Percentiles rank a stretch among this genome's conserved stretches.
Evolutionary conservation across 495 filamentous ascomycete genomes (phyloP).

Genomic region (Neurospora sp.): DNA sequence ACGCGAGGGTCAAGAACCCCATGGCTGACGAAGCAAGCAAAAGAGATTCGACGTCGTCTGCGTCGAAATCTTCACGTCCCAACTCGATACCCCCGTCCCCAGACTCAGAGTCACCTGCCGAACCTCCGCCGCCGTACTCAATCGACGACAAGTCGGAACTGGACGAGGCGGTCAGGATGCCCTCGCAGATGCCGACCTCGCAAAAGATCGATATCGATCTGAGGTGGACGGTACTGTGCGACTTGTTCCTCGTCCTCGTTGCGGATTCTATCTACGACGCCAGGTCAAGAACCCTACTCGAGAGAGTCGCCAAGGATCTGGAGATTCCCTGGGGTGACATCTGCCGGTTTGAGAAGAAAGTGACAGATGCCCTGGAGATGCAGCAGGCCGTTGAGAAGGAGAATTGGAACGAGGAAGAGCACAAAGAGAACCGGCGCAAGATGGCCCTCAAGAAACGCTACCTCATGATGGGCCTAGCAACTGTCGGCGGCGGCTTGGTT

Average conservation of each 20-base stretch:
- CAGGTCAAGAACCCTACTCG: constrained; percentile 75
- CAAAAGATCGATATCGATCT: constrained; percentile 90
- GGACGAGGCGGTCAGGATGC: constrained; percentile 59
- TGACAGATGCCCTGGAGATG: constrained; percentile 96
- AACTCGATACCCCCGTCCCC: constrained; percentile 13
- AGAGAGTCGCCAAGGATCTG: constrained; percentile 69
- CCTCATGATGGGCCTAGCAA: constrained; percentile 94
- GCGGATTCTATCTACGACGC: constrained; percentile 92
- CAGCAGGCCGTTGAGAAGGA: constrained; percentile 87
- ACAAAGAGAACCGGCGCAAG: constrained; percentile 83
- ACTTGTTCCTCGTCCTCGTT: constrained; percentile 89
- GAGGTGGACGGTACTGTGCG: constrained; percentile 94
- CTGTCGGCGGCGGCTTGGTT: constrained; percentile 88
- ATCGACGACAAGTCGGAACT: constrained; percentile 59
- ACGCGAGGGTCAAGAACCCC: constrained; percentile 87
- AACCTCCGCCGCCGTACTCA: constrained; percentile 62
- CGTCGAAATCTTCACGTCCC: constrained; percentile 11
- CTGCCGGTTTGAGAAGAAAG: constrained; percentile 92
- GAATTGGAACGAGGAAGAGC: constrained; percentile 93
- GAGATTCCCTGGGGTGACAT: constrained; percentile 87
- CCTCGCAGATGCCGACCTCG: constrained; percentile 68
- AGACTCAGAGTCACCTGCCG: constrained; percentile 27
- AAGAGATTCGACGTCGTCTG: constrained; percentile 4
- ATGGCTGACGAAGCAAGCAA: constrained; percentile 42
- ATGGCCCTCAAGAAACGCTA: constrained; percentile 68